Base-by-base conservation (phyloP, 129 eudicot species). In the Calendula officinalis region DNA sequence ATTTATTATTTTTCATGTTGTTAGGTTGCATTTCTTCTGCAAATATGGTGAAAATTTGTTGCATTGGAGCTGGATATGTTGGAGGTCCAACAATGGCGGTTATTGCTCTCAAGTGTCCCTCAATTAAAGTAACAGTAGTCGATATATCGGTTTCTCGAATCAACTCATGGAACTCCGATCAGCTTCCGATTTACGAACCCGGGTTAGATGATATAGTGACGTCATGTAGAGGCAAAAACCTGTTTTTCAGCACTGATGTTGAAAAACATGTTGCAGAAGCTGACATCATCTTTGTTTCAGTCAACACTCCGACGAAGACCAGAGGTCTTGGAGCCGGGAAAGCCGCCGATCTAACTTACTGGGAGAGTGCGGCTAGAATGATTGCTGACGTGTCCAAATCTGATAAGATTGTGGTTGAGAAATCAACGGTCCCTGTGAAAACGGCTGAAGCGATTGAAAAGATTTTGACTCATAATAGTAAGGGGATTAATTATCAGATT, bases 281-380 rank as follows among this genome's bases (percentile, higher is more conserved):
- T n/a, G 92, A 85, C 66, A 85, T 85, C 39, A 63, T 85, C 41
- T 85, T 85, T 70, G 92, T 85, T 36, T 82, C 88, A 0, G 94
- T 85, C 6, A 85, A 85, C 65, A 85, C 94, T 0, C 94, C 94
- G 9, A 85, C 88, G 13, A 85, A 85, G 56, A 85, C 88, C 30
- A 77, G 69, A 12, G 94, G 94, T 16, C 85, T 85, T 6, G 88
- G 92, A 2, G 92, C 92, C 27, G 92, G 92, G 14, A 85, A 85
- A 46, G 92, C 87, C 7, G 92, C 92, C 3, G 88, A 82, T 53
- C 79, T 85, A 37, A 85, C 88, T 10, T 82, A 85, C 35, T 85
- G 88, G 94, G 94, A 85, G 60, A 82, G 88, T 13, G 85, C 94
- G 3, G 94, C 94, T 37, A 58, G 88, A n/a, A 85, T 85, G 94